Base-by-base conservation (phyloP, 129 eudicot species). In the Flaveria brownii region DNA sequence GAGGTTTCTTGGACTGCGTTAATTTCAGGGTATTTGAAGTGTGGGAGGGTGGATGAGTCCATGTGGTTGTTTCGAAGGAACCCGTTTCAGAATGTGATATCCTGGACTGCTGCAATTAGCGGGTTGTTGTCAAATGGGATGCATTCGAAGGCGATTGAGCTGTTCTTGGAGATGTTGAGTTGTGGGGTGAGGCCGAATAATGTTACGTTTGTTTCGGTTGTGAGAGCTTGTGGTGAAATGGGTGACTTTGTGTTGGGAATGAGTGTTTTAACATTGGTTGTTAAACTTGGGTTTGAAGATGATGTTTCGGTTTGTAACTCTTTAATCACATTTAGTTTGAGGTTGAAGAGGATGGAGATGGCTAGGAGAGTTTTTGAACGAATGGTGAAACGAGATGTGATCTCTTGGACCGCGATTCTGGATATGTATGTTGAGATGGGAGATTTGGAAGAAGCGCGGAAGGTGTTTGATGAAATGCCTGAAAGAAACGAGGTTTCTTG, bases 1-100 rank as follows among this genome's bases (percentile, higher is more conserved):
- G 96, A 88, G 73, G 89, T 89, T 47, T 87, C 97, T 36, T 91
- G 97, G 95, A 91, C 94, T 18, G 86, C 89, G 14, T 73, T 91
- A 65, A 71, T 86, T 75, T 82, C 91, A 5, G 91, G 97, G 67
- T 84, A 88, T 17, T 67, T 86, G 43, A 88, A 71, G 67, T 69
- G 36, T 66, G 97, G 93, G 13, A 76, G 71, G 43, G 93, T 91
- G 70, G 87, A 88, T 43, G 88, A 84, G 45, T 84, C 91, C 4
- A 82, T 91, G 85, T 49, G 42, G 81, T 83, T 84, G 20, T 88
- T 91, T 71, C 20, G 51, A 18, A 55, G 71, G 43, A 84, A 86
- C 82, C 91, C 91, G 3, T 88, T 82, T 79, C 84, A 78, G 52
- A 49, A 83, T 82, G 88, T 91, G 66, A 52, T 82, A 69, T 81